Evolutionary conservation across 2,329 filamentous ascomycete species (phyloP).

Genomic region (Colletotrichum sublineola): DNA sequence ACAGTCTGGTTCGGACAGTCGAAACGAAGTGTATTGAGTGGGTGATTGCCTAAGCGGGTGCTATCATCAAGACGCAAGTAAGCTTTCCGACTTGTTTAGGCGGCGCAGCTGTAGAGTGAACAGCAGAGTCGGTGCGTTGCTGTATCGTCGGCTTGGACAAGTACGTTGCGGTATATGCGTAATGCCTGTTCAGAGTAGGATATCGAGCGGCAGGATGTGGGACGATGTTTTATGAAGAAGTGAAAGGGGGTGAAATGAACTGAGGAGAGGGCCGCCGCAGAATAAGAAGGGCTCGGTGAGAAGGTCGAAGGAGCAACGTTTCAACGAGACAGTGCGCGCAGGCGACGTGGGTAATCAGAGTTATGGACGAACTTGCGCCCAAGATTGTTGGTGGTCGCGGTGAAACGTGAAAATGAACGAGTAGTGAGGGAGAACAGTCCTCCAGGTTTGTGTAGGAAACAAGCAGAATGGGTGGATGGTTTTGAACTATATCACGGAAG

Average conservation of each 20-base stretch:
- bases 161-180: neutral
- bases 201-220: neutral
- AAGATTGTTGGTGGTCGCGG: constrained; percentile 4
- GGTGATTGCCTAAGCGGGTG: neutral
- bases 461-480: constrained; percentile 33
- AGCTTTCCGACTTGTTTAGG: neutral
- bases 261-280: constrained; percentile 6
- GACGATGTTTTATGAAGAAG: neutral
- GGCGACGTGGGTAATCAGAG: constrained; percentile 20
- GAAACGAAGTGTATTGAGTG: constrained; percentile 4
- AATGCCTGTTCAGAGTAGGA: neutral
- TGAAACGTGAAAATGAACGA: constrained; percentile 15
- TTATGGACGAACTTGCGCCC: constrained; percentile 37
- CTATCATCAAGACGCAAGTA: constrained; percentile 26
- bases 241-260: neutral
- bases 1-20: neutral
- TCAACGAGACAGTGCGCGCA: constrained; percentile 18
- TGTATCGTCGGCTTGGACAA: neutral
- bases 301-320: constrained; percentile 20
- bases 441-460: constrained; percentile 14
- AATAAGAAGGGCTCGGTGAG: constrained; percentile 18
- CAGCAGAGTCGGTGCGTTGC: neutral
- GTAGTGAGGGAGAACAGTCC: constrained; percentile 19
- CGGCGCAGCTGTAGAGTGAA: neutral
- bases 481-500: constrained; percentile 42